A percentile compares a stretch with the other conserved stretches of the same genome.
These are phyloP conservation scores for Dryadomyces quercus-mongolicae DNA, from an alignment of 2,329 filamentous ascomycete genomes.

Conservation along the genomic window DNA sequence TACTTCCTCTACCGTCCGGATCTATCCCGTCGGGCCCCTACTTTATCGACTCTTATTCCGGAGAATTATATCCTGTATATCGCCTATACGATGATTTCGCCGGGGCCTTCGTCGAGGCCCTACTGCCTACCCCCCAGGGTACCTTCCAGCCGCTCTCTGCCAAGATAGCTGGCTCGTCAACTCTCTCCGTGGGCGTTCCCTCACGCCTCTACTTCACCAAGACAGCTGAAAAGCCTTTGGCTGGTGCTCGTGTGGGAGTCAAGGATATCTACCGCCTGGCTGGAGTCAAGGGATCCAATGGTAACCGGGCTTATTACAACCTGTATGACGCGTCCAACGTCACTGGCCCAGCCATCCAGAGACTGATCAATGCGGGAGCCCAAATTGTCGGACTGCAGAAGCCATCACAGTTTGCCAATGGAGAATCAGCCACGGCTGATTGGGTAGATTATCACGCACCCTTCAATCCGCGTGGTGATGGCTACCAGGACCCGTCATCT, in stretches of 20 bases:
- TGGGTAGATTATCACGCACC: conserved; percentile 24
- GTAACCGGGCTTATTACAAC: conserved; percentile 44
- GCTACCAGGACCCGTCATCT: conserved; percentile 31
- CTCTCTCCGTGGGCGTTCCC: conserved; percentile 32
- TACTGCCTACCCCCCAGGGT: conserved; percentile 19
- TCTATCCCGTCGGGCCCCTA: conserved; percentile 23
- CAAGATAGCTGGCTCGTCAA: conserved; percentile 16
- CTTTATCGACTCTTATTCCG: conserved; percentile 21
- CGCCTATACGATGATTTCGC: conserved; percentile 23
- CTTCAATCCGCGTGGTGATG: conserved; percentile 33
- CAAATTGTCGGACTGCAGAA: conserved; percentile 34
- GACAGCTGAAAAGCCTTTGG: conserved; percentile 35
- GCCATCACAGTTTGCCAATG: conserved; percentile 30
- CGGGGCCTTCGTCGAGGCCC: conserved; percentile 19
- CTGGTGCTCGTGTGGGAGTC: conserved; percentile 42
- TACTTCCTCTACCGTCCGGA: conserved; percentile 9
- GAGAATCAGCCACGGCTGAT: conserved; percentile 32
- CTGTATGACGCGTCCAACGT: conserved; percentile 33
- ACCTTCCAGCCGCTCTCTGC: conserved; percentile 22
- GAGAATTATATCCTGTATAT: conserved; percentile 21
- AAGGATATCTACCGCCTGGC: conserved; percentile 47
- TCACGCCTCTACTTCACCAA: conserved; percentile 43
- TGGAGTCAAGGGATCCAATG: conserved; percentile 40
- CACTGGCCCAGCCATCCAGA: conserved; percentile 39
- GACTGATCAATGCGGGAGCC: conserved; percentile 45